Evolutionary conservation across 495 filamentous ascomycete genomes (phyloP), one percentile per base, ranked within the genome.

Genomic region (Ascodesmis nigricans): DNA sequence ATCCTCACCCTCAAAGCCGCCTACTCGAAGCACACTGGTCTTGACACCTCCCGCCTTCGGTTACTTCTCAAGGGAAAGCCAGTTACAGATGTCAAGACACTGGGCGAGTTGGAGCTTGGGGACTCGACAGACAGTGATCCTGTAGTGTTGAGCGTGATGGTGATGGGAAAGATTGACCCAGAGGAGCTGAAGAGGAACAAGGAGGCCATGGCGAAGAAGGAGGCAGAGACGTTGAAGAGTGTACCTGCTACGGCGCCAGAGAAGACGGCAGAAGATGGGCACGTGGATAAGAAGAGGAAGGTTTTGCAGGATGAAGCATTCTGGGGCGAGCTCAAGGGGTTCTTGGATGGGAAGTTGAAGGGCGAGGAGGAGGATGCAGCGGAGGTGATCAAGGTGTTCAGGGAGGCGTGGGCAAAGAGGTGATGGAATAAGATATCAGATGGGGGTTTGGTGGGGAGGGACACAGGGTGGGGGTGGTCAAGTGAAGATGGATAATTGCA

Each of bases 321-420:
- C 55, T 97, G 87, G 87, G 55, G 57, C 21, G 87, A 95, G 62
- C 52, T 97, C 42, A 71, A 67, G 50, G 78, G 66, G 9, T 97
- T 73, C 50, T 53, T 97, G 53, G 54, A 67, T 45, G 75, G 79
- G 62, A 66, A 77, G 54, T 42, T 92, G 39, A 43, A 37, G 11
- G 39, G 27, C 15, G 24, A 23, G 33, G 66, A 73, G 38, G 56
- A 55, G 35, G 65, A 70, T 38, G 77, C 73, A 5, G 67, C 62
- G 43, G 68, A 69, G 51, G 55, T 78, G 40, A 54, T 62, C 29
- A 55, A 48, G n/a, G 50, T 71, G 24, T 93, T 91, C 44, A 73
- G 63, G 53, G 58, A 52, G 33, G 73, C 75, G 22, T 84, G 76
- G 75, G 55, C 56, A 42, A 54, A 56, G 25, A 53, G 46, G 34